These are phyloP conservation scores for Hypomyces rosellus DNA, from an alignment of 2,329 filamentous ascomycete genomes.

Conservation along the genomic window DNA sequence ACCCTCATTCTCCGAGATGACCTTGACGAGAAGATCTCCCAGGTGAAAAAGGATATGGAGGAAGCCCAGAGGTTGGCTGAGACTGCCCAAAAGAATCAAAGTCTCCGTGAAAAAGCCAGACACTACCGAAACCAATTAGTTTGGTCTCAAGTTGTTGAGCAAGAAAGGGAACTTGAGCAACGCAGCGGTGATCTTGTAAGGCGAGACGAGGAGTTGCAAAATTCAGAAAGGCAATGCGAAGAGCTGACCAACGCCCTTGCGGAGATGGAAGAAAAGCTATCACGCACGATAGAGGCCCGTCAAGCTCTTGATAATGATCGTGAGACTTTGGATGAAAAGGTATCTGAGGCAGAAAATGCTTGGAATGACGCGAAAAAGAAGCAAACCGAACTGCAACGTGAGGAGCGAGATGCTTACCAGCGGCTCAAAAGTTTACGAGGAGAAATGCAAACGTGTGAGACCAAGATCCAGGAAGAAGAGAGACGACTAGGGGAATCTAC, in stretches of 20 bases:
- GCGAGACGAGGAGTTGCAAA: constrained; percentile 20
- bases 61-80: constrained; percentile 60
- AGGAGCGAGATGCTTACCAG: constrained; percentile 60
- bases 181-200: constrained; percentile 23
- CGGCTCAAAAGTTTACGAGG: constrained; percentile 49
- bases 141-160: constrained; percentile 81
- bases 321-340: constrained; percentile 37
- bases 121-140: constrained; percentile 61
- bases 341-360: constrained; percentile 40
- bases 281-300: constrained; percentile 31
- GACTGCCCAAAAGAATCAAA: constrained; percentile 58
- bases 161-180: constrained; percentile 51
- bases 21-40: constrained; percentile 26
- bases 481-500: constrained; percentile 59
- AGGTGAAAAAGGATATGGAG: constrained; percentile 40
- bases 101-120: constrained; percentile 54
- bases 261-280: constrained; percentile 39
- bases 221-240: constrained; percentile 23
- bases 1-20: constrained; percentile 37
- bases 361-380: constrained; percentile 48
- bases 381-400: constrained; percentile 47
- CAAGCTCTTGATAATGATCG: constrained; percentile 41
- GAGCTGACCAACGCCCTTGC: constrained; percentile 46
- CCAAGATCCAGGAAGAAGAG: constrained; percentile 49
- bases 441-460: constrained; percentile 39